phyloP scores from a whole-genome alignment of 495 filamentous ascomycete genomes.

The Rhizodiscina lignyota region DNA sequence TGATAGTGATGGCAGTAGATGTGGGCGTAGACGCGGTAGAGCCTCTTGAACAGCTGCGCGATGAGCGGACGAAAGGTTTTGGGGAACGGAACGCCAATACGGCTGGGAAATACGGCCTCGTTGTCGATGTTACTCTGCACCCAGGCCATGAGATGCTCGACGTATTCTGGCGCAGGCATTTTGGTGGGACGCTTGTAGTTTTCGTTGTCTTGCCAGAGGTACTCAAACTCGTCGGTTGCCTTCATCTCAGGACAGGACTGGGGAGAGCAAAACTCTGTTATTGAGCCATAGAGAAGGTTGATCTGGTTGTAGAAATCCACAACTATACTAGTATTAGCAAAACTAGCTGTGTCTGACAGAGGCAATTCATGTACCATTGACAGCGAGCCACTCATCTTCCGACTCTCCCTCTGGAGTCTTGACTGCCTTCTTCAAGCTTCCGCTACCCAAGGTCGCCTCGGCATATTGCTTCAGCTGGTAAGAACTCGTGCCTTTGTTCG shows the following conservation, averaged over 20 bases:
- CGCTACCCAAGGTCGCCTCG: conserved; percentile 88
- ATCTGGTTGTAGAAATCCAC: conserved; percentile 99
- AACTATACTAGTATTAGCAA: conserved; percentile 43
- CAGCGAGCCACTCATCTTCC: conserved; percentile 91
- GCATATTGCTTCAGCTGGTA: conserved; percentile 97
- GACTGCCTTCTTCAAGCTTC: conserved; percentile 88
- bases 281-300: conserved; percentile 94
- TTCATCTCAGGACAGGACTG: conserved; percentile 98
- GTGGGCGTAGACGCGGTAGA: conserved; percentile 97
- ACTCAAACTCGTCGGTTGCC: conserved; percentile 98
- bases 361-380: conserved; percentile 52
- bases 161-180: conserved; percentile 93
- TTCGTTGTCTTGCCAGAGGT: conserved; percentile 92
- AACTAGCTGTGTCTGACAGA: too few relatives aligned
- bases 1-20: conserved; percentile 99
- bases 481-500: conserved; percentile 77
- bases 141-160: conserved; percentile 95
- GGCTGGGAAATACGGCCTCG: conserved; percentile 81
- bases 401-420: conserved; percentile 95
- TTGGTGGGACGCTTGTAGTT: conserved; percentile 91
- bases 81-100: conserved; percentile 89
- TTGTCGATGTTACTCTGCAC: conserved; percentile 91
- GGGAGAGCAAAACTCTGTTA: conserved; percentile 97
- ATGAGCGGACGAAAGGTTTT: conserved; percentile 77
- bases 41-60: conserved; percentile 90